phyloP scores from a whole-genome alignment of 768 basidiomycete genomes.

The Hygrocybe coccinea region DNA sequence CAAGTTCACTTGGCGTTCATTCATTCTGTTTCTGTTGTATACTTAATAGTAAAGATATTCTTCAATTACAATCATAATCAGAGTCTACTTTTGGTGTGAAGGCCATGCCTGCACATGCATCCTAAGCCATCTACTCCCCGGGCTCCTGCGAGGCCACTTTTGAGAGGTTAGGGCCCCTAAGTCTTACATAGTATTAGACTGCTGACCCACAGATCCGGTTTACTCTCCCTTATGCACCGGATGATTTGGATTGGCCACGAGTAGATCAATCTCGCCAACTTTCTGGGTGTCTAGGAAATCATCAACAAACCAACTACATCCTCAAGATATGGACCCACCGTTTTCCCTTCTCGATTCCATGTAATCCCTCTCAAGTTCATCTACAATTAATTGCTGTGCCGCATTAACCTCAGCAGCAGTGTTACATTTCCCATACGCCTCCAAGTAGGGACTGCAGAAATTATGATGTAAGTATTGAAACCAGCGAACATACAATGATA shows the following conservation, averaged over 20 bases:
- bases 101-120: too few species aligned
- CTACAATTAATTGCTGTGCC: slow-evolving; percentile 65
- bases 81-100: too few species aligned
- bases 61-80: too few species aligned
- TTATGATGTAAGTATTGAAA: neutral
- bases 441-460: slow-evolving; percentile 52
- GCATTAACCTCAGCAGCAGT: slow-evolving; percentile 52
- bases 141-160: too few species aligned
- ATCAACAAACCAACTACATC: slow-evolving; percentile 1
- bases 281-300: slow-evolving; percentile 19
- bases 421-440: slow-evolving; percentile 69
- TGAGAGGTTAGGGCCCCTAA: too few species aligned
- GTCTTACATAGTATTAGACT: too few species aligned
- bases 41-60: too few species aligned
- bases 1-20: too few species aligned
- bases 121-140: too few species aligned
- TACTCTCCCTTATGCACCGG: too few species aligned
- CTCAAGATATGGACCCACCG: slow-evolving; percentile 31
- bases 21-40: too few species aligned
- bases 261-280: slow-evolving; percentile 51
- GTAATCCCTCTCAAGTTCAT: slow-evolving; percentile 62
- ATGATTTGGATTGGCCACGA: slow-evolving; percentile 69
- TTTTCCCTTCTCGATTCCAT: slow-evolving; percentile 48
- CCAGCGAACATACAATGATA: neutral
- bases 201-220: too few species aligned